Evolutionary conservation across 2,329 filamentous ascomycete species (phyloP).

Genomic region (Elsinoe arachidis): DNA sequence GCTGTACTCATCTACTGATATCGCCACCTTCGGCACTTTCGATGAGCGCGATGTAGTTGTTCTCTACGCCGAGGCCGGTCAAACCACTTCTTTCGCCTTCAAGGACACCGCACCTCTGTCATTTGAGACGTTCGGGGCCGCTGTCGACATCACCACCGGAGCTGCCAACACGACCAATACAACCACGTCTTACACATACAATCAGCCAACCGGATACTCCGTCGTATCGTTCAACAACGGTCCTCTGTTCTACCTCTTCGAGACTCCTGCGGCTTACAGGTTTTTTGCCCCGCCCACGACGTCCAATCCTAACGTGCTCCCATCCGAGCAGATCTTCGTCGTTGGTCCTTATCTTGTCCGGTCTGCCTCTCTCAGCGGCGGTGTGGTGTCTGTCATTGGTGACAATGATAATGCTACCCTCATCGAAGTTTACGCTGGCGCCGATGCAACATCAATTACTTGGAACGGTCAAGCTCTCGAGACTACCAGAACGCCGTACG

Average conservation of each 20-base stretch:
- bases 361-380: slow-evolving; percentile 29
- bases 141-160: not conserved
- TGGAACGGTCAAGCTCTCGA: slow-evolving; percentile 32
- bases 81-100: slow-evolving; percentile 19
- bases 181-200: slow-evolving; percentile 13
- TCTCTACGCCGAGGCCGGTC: slow-evolving; percentile 17
- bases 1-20: slow-evolving; percentile 49
- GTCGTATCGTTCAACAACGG: slow-evolving; percentile 43
- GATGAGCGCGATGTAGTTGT: slow-evolving; percentile 20
- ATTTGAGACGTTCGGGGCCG: not conserved
- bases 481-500: slow-evolving; percentile 28
- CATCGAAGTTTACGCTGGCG: slow-evolving; percentile 32
- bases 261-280: slow-evolving; percentile 46
- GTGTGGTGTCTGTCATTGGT: slow-evolving; percentile 26
- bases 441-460: slow-evolving; percentile 27
- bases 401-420: slow-evolving; percentile 30
- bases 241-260: slow-evolving; percentile 44
- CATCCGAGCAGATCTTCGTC: slow-evolving; percentile 39
- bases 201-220: slow-evolving; percentile 17
- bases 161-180: not conserved
- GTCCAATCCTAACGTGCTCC: slow-evolving; percentile 35
- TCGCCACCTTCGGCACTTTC: slow-evolving; percentile 39
- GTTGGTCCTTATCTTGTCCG: slow-evolving; percentile 36
- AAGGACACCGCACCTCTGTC: slow-evolving; percentile 16
- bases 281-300: slow-evolving; percentile 48